Percentiles rank a stretch among this genome's conserved stretches.
Conservation (phyloP, 345 rosid species). For the Salix udensis region DNA sequence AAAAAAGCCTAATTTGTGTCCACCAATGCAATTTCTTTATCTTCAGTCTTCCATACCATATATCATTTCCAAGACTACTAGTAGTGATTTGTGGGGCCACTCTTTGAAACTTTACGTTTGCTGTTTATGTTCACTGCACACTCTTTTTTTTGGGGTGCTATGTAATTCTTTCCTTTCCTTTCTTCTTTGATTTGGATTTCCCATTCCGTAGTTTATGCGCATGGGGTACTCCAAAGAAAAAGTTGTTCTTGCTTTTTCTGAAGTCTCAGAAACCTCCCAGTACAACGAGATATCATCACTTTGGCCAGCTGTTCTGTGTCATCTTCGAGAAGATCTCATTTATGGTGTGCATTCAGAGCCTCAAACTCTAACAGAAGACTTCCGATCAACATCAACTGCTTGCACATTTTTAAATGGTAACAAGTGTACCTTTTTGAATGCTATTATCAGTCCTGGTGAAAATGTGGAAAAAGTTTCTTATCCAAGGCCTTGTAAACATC, state of each 20-base stretch:
- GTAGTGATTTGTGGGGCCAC: neutral
- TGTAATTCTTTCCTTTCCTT: neutral
- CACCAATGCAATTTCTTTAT: neutral
- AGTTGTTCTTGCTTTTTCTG: conserved; percentile 48
- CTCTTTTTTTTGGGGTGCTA: neutral
- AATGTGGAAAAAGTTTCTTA: conserved; percentile 2
- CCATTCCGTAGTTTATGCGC: conserved; percentile 39
- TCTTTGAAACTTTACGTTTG: too few species aligned
- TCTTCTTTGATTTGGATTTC: conserved; percentile 13
- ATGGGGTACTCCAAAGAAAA: conserved; percentile 66
- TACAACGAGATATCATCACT: conserved; percentile 54
- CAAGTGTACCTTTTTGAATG: conserved; percentile 1
- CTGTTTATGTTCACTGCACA: neutral
- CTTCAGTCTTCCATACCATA: too few species aligned
- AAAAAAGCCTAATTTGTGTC: neutral
- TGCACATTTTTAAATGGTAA: conserved; percentile 17
- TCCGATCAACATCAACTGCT: conserved; percentile 14
- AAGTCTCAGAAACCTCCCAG: conserved; percentile 54
- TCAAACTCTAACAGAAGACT: conserved; percentile 22
- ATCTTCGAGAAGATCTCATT: conserved; percentile 62
- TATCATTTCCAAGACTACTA: neutral
- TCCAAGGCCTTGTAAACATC: conserved; percentile 15
- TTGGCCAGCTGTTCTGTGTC: conserved; percentile 62
- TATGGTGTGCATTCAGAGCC: conserved; percentile 38
- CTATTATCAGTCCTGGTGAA: neutral